Base-by-base conservation (phyloP, 2,329 filamentous ascomycete species). In the Sclerotinia glacialis region DNA sequence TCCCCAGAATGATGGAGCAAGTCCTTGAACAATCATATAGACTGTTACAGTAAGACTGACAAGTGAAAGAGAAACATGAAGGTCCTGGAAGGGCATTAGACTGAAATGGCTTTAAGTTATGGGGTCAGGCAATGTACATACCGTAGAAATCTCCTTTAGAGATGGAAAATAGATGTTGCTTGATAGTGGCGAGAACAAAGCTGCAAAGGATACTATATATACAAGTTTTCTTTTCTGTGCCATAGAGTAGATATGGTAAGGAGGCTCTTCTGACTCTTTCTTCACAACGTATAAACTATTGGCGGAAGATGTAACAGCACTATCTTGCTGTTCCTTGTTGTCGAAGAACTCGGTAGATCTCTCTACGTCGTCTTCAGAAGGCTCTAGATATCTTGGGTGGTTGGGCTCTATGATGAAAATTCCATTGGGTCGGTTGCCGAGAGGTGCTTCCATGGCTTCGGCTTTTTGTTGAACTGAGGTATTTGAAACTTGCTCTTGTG, bases 1-100 rank as follows among this genome's bases (percentile, higher is more conserved):
- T 9, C 79, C 80, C 79, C 80, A 84, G 61, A 84, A 61, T 40
- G 58, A 61, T 76, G 21, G 69, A 75, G 81, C 79, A 21, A 84
- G 72, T 7, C 80, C 83, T 73, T 85, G 83, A 5, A 83, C 75
- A 60, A 84, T 77, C 73, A 83, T 80, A 69, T 84, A 85, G 2
- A 78, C 74, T 0, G 80, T 82, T 12, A 82, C 77, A 6, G 79
- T 81, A 14, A 82, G 71, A 58, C 76, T 78, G 21, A 81, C 74
- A 26, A 61, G 44, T 37, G 58, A 61, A 37, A 71, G 47, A 44
- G 60, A 63, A 31, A 63, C 50, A 55, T 63, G 54, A 34, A 63
- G 50, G n/a, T 63, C 60, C 60, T 63, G 34, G 18, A 55, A 6
- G 21, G 21, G 3, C 16, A 18, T 63, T 55, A 55, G 60, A 53